phyloP scores from a whole-genome alignment of 2,329 filamentous ascomycete species.

The Xylariomycetidae sp. region DNA sequence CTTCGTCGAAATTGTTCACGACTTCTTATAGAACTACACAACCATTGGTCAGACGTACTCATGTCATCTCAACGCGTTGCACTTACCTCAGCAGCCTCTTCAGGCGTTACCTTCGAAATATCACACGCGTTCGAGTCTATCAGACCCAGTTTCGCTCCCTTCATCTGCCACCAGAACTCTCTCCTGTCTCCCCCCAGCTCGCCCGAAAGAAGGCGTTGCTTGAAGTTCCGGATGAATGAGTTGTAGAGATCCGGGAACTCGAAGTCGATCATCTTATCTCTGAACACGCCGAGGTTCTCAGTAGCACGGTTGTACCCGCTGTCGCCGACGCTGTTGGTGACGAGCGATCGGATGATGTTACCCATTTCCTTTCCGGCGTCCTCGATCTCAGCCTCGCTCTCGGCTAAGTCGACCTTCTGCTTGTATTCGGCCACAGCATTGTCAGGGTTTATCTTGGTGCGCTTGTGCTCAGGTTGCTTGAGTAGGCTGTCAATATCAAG shows the following conservation, averaged over 20 bases:
- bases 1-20: neutral
- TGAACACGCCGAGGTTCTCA: conserved; percentile 71
- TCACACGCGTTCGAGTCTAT: conserved; percentile 60
- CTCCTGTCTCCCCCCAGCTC: conserved; percentile 69
- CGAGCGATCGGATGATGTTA: conserved; percentile 59
- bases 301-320: conserved; percentile 66
- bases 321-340: conserved; percentile 70
- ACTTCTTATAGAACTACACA: conserved; percentile 23
- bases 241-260: conserved; percentile 78
- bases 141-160: conserved; percentile 62
- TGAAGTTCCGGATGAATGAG: conserved; percentile 62
- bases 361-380: conserved; percentile 71
- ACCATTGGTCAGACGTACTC: too few relatives aligned
- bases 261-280: conserved; percentile 66
- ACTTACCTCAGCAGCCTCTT: conserved; percentile 61
- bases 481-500: conserved; percentile 81
- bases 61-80: neutral
- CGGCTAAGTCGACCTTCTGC: conserved; percentile 59
- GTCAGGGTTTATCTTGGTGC: conserved; percentile 42
- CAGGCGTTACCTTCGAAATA: conserved; percentile 58
- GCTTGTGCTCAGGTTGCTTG: conserved; percentile 24
- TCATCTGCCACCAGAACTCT: conserved; percentile 77
- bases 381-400: conserved; percentile 55
- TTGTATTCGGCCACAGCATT: conserved; percentile 92
- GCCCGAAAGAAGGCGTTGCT: conserved; percentile 62